Evolutionary conservation across 192 early-diverging fungal species (phyloP).

Genomic region (Umbelopsis sp.): DNA sequence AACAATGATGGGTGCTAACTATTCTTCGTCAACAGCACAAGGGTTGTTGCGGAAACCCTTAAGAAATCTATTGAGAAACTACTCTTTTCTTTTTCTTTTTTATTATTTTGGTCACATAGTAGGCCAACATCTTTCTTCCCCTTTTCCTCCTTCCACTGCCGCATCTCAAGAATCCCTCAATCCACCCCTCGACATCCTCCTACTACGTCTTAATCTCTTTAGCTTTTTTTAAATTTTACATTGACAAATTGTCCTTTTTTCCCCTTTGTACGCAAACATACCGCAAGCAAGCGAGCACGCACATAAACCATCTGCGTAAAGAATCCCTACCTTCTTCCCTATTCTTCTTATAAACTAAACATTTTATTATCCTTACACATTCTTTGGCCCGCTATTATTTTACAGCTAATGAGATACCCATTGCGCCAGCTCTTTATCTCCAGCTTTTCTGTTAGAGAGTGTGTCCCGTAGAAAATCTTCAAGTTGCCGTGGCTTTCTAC

Average conservation of each 20-base stretch:
- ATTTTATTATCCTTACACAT: neutral
- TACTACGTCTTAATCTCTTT: constrained; percentile 5
- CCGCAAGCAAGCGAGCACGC: neutral
- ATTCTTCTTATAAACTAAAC: neutral
- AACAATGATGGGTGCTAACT: no score
- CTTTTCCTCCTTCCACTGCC: constrained; percentile 1
- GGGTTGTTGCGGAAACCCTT: constrained; percentile 16
- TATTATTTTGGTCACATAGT: no score
- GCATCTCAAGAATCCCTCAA: neutral
- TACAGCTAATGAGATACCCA: neutral
- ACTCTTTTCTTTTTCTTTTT: neutral
- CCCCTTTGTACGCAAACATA: neutral
- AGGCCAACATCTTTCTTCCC: neutral
- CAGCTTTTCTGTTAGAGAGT: neutral
- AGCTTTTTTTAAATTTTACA: neutral
- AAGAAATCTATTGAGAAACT: neutral
- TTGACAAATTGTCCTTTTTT: neutral
- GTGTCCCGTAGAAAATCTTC: neutral
- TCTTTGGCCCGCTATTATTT: neutral
- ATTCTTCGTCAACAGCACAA: neutral
- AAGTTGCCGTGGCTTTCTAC: neutral
- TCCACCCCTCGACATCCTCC: constrained; percentile 6
- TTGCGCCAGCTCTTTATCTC: neutral
- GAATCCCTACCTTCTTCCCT: neutral
- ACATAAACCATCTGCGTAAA: neutral